Conservation (phyloP, 1,284 basidiomycete genomes). For the Pseudozyma tsukubaensis region DNA sequence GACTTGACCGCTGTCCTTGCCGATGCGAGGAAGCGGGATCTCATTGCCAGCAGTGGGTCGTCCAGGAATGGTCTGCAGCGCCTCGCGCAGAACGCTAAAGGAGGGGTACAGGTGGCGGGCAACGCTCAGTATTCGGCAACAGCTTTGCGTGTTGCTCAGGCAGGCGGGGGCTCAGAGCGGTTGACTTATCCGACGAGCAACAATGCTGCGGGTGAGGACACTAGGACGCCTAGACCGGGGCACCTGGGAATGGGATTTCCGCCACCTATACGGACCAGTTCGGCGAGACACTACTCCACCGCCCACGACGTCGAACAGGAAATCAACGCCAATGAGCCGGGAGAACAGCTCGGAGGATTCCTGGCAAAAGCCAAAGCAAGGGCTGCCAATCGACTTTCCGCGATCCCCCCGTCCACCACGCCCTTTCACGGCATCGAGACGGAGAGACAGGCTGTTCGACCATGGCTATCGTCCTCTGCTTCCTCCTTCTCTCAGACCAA, state of each 20-base stretch:
- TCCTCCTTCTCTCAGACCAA: background rate
- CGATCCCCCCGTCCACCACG: background rate
- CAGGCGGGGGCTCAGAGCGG: background rate
- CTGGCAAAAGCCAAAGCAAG: slow-evolving; percentile 24
- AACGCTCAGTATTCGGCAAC: slow-evolving; percentile 35
- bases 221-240: slow-evolving; percentile 25
- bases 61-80: no score
- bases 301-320: background rate
- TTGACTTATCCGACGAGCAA: background rate
- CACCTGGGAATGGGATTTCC: slow-evolving; percentile 35
- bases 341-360: slow-evolving; percentile 1
- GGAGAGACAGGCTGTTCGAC: background rate
- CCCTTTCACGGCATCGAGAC: background rate
- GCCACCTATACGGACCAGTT: slow-evolving; percentile 13
- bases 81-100: background rate
- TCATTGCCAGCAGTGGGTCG: slow-evolving; percentile 9
- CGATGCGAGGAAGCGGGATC: slow-evolving; percentile 19
- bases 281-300: slow-evolving; percentile 14
- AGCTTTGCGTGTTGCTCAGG: slow-evolving; percentile 11
- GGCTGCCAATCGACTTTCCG: slow-evolving; percentile 6
- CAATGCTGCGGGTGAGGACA: slow-evolving; percentile 1
- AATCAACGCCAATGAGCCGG: background rate
- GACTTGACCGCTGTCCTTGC: slow-evolving; percentile 33
- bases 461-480: slow-evolving; percentile 16
- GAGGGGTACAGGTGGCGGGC: slow-evolving; percentile 20